Evolutionary conservation across 2,329 filamentous ascomycete species (phyloP).

Genomic region (Beauveria bassiana): DNA sequence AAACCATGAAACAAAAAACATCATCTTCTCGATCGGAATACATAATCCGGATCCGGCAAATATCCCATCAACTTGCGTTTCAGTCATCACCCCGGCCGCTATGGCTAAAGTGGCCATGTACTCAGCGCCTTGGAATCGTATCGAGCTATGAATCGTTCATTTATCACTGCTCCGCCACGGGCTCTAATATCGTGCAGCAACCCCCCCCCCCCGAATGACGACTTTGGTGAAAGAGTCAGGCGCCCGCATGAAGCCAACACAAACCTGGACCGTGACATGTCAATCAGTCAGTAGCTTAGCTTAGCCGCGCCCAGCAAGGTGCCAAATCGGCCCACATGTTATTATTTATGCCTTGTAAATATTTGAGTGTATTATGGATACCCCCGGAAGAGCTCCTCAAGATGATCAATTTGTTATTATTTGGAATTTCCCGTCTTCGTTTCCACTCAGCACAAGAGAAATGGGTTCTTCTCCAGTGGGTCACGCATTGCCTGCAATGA

Average conservation of each 20-base stretch:
- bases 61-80: neutral
- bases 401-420: neutral
- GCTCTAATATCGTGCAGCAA: neutral
- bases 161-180: too few relatives aligned
- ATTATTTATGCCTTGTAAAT: neutral
- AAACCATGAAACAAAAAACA: neutral
- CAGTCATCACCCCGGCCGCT: neutral
- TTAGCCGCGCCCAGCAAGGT: slow-evolving; percentile 4
- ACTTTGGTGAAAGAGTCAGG: slow-evolving; percentile 3
- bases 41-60: neutral
- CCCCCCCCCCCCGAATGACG: neutral
- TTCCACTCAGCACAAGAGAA: too few relatives aligned
- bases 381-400: neutral
- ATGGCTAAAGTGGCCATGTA: neutral
- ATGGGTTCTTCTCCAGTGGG: too few relatives aligned
- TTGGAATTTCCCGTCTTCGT: neutral
- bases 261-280: neutral
- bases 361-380: neutral
- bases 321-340: neutral
- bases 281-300: neutral
- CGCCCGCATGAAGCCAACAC: slow-evolving; percentile 3
- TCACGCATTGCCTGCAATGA: too few relatives aligned
- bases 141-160: neutral
- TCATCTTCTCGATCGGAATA: neutral
- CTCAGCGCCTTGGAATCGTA: neutral